phyloP scores from a whole-genome alignment of 768 basidiomycete genomes.

The Cantharellus anzutake region DNA sequence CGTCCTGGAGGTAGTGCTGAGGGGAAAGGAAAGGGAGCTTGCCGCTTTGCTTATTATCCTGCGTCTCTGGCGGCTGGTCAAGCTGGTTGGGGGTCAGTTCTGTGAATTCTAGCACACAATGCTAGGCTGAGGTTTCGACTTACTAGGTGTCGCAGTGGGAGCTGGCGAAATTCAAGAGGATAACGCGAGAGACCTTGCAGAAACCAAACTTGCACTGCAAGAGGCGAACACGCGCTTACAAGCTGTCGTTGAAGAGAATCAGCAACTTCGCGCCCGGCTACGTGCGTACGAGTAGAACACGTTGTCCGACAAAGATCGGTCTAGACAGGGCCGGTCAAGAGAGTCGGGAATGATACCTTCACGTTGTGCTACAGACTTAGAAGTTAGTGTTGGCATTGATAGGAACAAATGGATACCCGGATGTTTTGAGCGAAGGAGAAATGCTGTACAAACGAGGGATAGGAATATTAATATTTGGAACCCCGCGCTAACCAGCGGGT shows the following conservation, averaged over 20 bases:
- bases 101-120: background rate
- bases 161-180: constrained; percentile 52
- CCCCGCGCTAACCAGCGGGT: no score
- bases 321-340: no score
- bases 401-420: no score
- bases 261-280: no score
- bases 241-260: background rate
- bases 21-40: constrained; percentile 50
- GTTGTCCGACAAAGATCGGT: no score
- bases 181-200: constrained; percentile 22
- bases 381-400: no score
- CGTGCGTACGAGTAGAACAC: no score
- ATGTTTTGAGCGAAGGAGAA: no score
- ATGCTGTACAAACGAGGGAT: no score
- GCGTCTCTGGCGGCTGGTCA: constrained; percentile 66
- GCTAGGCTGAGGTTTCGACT: background rate
- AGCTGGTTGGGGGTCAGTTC: constrained; percentile 39
- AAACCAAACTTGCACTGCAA: constrained; percentile 31
- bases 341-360: no score
- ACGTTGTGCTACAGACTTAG: no score
- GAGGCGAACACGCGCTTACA: constrained; percentile 11
- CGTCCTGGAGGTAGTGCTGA: constrained; percentile 46
- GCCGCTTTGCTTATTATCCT: constrained; percentile 50
- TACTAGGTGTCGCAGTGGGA: constrained; percentile 50
- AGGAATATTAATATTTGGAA: no score